phyloP scores from a whole-genome alignment of 176 grass and related monocot genomes.

The Saccharum spontaneum region DNA sequence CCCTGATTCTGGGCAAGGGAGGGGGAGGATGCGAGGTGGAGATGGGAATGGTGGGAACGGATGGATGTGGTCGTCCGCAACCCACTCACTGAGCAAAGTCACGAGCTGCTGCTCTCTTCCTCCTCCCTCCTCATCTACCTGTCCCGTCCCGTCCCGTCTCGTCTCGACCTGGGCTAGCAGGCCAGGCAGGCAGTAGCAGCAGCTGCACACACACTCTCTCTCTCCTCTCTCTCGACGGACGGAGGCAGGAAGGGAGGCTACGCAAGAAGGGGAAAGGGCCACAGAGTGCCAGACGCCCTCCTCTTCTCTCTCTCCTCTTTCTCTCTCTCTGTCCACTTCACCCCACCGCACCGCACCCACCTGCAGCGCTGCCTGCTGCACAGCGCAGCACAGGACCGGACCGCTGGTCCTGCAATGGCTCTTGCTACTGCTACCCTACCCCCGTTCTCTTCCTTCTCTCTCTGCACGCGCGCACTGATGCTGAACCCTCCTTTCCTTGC shows the following conservation, averaged over 20 bases:
- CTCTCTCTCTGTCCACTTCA: not conserved
- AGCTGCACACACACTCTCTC: no score
- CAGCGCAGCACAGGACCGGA: not conserved
- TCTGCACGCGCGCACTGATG: not conserved
- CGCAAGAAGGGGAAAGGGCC: no score
- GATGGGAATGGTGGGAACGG: not conserved
- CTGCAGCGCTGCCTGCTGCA: no score
- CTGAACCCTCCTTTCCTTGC: no score
- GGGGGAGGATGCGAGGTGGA: not conserved
- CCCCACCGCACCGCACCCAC: not conserved
- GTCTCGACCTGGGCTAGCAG: no score
- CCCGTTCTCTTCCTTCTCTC: not conserved
- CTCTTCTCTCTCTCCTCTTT: no score
- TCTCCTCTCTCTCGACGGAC: no score
- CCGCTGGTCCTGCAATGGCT: not conserved
- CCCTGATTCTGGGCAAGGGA: not conserved
- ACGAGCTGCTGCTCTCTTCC: not conserved
- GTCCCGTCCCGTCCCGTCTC: no score
- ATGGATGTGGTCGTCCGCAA: conserved; percentile 6
- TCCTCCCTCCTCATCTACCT: not conserved
- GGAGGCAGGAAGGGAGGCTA: no score
- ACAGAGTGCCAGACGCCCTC: no score
- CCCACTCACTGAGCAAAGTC: no score
- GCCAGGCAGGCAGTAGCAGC: no score
- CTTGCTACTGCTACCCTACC: not conserved